A percentile compares a stretch with the other conserved stretches of the same genome.
Evolutionary conservation across 148 eudicot genomes (phyloP).

Genomic region (Bassia scoparia): DNA sequence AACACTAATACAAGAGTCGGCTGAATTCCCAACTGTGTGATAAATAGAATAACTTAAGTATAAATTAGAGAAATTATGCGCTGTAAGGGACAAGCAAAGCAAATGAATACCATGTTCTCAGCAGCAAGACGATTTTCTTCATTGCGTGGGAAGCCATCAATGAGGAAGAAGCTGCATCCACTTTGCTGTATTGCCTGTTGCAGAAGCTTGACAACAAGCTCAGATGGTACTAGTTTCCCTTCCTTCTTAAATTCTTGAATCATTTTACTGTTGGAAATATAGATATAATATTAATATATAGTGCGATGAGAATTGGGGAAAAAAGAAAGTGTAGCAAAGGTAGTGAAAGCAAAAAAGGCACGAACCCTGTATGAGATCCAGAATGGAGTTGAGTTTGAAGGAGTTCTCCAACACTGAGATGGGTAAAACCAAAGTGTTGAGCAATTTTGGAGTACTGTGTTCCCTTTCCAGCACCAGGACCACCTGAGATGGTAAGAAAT

Average conservation of each 20-base stretch:
- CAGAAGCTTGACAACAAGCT: conserved; percentile 22
- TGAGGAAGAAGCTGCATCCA: conserved; percentile 20
- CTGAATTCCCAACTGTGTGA: conserved; percentile 24
- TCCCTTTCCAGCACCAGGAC: conserved; percentile 31
- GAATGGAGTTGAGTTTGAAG: conserved; percentile 21
- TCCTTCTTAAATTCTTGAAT: conserved; percentile 28
- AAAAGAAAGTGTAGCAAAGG: background rate
- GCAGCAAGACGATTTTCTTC: conserved; percentile 30
- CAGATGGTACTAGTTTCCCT: conserved; percentile 33
- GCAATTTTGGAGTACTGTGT: conserved; percentile 24
- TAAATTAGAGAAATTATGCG: background rate
- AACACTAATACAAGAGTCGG: conserved; percentile 24
- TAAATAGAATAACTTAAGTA: background rate
- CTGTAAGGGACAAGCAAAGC: background rate
- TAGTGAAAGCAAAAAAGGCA: background rate
- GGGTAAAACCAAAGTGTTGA: conserved; percentile 28
- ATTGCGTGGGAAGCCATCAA: conserved; percentile 36
- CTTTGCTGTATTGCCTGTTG: conserved; percentile 29
- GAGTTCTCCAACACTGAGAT: conserved; percentile 34
- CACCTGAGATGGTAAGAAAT: too few species aligned
- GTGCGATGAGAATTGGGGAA: background rate
- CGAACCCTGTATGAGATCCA: conserved; percentile 30
- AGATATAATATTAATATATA: background rate
- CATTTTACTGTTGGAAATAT: conserved; percentile 22
- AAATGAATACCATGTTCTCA: conserved; percentile 14